Evolutionary conservation across 129 eudicot species (phyloP), one percentile per base, ranked within the genome.

Genomic region (Pittosporum tobira): DNA sequence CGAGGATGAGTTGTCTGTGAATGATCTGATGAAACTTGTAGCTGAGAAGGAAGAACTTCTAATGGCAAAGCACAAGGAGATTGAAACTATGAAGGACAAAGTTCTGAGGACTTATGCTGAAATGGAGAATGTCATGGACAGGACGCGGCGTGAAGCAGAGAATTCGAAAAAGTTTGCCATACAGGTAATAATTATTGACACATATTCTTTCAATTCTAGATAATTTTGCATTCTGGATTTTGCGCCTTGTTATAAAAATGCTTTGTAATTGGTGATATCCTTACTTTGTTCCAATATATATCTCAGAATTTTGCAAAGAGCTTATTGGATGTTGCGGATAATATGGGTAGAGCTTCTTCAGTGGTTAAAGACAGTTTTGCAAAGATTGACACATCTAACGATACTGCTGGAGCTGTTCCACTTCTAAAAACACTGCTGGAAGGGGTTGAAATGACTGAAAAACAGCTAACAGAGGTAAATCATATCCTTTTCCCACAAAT

Each of bases 391-490:
- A 75, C 78, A 25, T 78, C 97, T 66, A 13, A 53, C 30, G 95
- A 90, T 70, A 66, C 72, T 44, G 62, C 80, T 44, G 95, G 97
- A 61, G 94, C 94, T 71, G 86, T 78, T 42, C 87, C 88, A 61
- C 87, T 83, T 65, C 70, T 90, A 37, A 85, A 85, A 74, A 80
- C 88, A 49, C 80, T 90, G 51, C 75, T 90, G 8, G 87, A 90
- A 71, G 97, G 97, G 38, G 97, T 90, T 65, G 97, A 76, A 48
- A 90, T 90, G 97, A 90, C 97, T 30, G 89, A 90, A 42, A 90
- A 90, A 71, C 94, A 83, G 70, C 70, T 90, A 18, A 34, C 82
- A 13, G 97, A 78, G 95, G 97, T 90, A n/a, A n/a, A 84, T 59
- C 5, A 19, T 65, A 46, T 18, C 24, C 20, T 48, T 30, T 27